Evolutionary conservation across 495 filamentous ascomycete genomes (phyloP), one percentile per base, ranked within the genome.

Genomic region (Penicillium waksmanii): DNA sequence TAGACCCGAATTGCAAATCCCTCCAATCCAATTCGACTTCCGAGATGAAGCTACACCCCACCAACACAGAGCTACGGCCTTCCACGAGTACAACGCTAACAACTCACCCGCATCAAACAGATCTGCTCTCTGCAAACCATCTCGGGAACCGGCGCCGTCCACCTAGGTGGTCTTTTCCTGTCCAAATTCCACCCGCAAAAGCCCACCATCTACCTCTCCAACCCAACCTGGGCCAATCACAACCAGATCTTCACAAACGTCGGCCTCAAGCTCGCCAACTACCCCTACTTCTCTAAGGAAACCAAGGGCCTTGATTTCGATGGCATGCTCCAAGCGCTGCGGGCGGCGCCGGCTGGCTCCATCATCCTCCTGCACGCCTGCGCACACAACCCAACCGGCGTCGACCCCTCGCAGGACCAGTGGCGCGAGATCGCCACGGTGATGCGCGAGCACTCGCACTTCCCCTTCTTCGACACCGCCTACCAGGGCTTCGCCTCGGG

Each of bases 401-500:
- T 99, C 53, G 95, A 99, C 77, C 95, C 92, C 19, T 95, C 95
- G 18, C 82, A 86, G 53, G 92, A 93, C 36, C 95, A 99, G 77
- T 99, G 95, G 95, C 91, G 88, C 69, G 79, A 96, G 65, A 85
- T 99, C 59, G 93, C 93, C 53, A 68, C 80, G 6, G 67, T 97
- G 23, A 86, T 98, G 71, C 81, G 83, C 53, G 69, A 77, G 31
- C 90, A 88, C 74, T 82, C 84, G 42, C 96, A 93, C 75, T 98
- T 99, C 82, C 96, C 95, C 65, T 99, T 98, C 85, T 98, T 99
- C 80, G 95, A 99, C 81, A 89, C 84, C 67, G 95, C 95, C 44
- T 99, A 99, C 80, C 95, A 99, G 73, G 95, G 95, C 49, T 99
- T 99, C 74, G 96, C 95, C 0, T 96, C 94, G 8, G 95, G 95